phyloP scores from a whole-genome alignment of 352 stramenopile genomes.

The Phytopythium litorale region DNA sequence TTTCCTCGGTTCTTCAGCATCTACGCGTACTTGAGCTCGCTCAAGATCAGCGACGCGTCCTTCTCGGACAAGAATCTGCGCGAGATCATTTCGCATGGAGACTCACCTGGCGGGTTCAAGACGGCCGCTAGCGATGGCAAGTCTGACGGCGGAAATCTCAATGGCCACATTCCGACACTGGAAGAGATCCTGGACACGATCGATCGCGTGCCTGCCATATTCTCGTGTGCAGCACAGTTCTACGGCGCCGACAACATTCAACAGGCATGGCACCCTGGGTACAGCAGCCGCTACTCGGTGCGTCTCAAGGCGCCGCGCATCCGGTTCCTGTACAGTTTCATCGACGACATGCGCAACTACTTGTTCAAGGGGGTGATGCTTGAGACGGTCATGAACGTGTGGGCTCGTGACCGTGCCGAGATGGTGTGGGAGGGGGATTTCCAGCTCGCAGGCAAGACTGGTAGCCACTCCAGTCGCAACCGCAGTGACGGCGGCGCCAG shows the following conservation, averaged over 20 bases:
- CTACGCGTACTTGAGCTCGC: conserved; percentile 65
- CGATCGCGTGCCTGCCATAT: conserved; percentile 58
- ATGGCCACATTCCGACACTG: conserved; percentile 51
- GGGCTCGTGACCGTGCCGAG: conserved; percentile 59
- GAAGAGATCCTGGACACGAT: conserved; percentile 53
- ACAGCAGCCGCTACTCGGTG: conserved; percentile 67
- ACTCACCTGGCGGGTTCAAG: conserved; percentile 16
- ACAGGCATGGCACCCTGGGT: conserved; percentile 78
- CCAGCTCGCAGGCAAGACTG: conserved; percentile 32
- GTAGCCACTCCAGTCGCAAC: conserved; percentile 4
- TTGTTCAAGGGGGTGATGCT: conserved; percentile 65
- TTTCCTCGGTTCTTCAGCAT: conserved; percentile 68
- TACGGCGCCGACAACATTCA: conserved; percentile 78
- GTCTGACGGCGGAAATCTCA: conserved; percentile 11
- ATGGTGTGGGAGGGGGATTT: conserved; percentile 78
- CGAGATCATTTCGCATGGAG: conserved; percentile 60
- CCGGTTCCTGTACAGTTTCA: conserved; percentile 78
- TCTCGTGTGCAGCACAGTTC: conserved; percentile 71
- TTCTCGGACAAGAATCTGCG: conserved; percentile 54
- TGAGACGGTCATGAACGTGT: conserved; percentile 49
- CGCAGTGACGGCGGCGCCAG: conserved; percentile 5
- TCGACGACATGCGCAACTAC: conserved; percentile 76
- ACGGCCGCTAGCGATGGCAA: conserved; percentile 6
- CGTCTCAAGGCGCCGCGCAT: conserved; percentile 76
- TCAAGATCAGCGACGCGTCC: conserved; percentile 69